Evolutionary conservation across 768 basidiomycete genomes (phyloP).

Genomic region (Kwoniella europaea): DNA sequence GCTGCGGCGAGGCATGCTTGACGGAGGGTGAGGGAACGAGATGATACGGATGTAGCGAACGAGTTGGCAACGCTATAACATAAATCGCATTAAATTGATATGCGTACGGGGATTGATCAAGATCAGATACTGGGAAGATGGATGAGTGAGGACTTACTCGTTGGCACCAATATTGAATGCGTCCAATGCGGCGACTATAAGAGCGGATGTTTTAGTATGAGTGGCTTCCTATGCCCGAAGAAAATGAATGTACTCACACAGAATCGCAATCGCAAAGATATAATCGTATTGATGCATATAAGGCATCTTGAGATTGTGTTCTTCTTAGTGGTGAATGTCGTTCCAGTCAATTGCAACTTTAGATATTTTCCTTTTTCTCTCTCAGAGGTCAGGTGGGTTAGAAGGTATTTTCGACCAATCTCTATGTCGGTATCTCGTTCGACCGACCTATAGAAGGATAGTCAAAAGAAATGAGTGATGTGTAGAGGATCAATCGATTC

Average conservation of each 20-base stretch:
- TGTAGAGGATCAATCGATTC: too few species aligned
- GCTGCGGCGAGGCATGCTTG: constrained; percentile 59
- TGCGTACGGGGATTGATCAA: too few species aligned
- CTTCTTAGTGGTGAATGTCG: not conserved
- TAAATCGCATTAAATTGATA: too few species aligned
- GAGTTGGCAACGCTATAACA: constrained; percentile 54
- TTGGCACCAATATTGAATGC: constrained; percentile 59
- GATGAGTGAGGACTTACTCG: constrained; percentile 28
- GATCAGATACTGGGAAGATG: too few species aligned
- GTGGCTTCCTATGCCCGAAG: not conserved
- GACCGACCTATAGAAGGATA: too few species aligned
- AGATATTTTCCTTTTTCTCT: too few species aligned
- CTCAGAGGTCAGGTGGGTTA: too few species aligned
- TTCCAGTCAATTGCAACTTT: not conserved
- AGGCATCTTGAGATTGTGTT: constrained; percentile 35
- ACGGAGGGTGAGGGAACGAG: constrained; percentile 58
- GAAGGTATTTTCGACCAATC: too few species aligned
- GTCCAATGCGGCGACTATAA: constrained; percentile 51
- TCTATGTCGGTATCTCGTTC: too few species aligned
- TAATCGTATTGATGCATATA: constrained; percentile 56
- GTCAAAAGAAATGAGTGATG: too few species aligned
- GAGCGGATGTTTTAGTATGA: too few species aligned
- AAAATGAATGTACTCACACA: constrained; percentile 31
- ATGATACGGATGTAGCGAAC: constrained; percentile 59
- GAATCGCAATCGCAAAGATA: constrained; percentile 56